Evolutionary conservation across 2,329 filamentous ascomycete genomes (phyloP).

Genomic region (Diplodia intermedia): DNA sequence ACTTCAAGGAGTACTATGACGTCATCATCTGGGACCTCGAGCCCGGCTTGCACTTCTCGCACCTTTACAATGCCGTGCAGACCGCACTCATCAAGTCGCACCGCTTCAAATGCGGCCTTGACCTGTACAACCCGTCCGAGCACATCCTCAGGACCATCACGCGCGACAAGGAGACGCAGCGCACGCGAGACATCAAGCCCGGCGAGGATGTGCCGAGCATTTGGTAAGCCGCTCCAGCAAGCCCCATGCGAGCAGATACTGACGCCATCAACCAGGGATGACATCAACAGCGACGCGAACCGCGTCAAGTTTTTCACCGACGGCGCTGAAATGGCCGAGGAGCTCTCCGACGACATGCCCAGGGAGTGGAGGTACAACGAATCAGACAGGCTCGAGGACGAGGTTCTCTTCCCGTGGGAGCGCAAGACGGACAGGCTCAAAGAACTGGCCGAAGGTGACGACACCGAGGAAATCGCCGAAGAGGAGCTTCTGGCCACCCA

Average conservation of each 20-base stretch:
- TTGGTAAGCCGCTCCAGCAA: conserved; percentile 34
- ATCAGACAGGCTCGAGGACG: conserved; percentile 52
- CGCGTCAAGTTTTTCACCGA: conserved; percentile 19
- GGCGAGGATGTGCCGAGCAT: conserved; percentile 45
- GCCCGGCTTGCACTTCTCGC: conserved; percentile 43
- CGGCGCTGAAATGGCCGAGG: conserved; percentile 16
- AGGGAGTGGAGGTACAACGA: conserved; percentile 45
- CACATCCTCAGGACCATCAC: conserved; percentile 50
- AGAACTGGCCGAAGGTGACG: background rate
- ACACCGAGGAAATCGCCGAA: background rate
- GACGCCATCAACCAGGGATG: conserved; percentile 36
- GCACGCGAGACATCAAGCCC: conserved; percentile 48
- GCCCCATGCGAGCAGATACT: conserved; percentile 34
- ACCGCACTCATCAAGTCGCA: conserved; percentile 49
- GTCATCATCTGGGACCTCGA: conserved; percentile 52
- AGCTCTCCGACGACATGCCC: conserved; percentile 39
- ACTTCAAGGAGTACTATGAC: conserved; percentile 54
- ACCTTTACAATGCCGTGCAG: conserved; percentile 44
- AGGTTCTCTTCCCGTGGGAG: conserved; percentile 52
- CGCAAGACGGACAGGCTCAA: background rate
- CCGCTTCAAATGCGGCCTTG: conserved; percentile 41
- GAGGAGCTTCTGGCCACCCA: conserved; percentile 9
- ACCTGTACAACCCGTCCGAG: conserved; percentile 44
- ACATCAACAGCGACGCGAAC: conserved; percentile 39
- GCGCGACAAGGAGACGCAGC: conserved; percentile 44